Evolutionary conservation across 805 yeast genomes (phyloP).

Genomic region (Metschnikowia continentalis): DNA sequence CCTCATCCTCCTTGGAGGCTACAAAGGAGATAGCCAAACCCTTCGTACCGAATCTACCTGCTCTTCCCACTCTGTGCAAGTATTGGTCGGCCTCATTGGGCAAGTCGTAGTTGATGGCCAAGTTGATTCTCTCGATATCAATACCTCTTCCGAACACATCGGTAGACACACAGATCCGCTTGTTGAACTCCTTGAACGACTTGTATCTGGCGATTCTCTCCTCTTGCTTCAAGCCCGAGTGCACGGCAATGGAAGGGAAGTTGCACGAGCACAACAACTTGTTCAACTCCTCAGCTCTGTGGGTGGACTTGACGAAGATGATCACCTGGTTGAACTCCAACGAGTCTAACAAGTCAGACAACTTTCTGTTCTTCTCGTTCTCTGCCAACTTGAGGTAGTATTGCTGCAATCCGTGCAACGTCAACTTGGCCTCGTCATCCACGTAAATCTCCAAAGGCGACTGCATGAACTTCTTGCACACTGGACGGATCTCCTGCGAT

Average conservation of each 20-base stretch:
- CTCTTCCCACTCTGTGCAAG: constrained; percentile 99
- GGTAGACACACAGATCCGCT: constrained; percentile 97
- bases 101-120: constrained; percentile 96
- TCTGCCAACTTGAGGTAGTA: constrained; percentile 87
- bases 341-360: constrained; percentile 87
- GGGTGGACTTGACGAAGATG: constrained; percentile 87
- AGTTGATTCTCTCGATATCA: constrained; percentile 96
- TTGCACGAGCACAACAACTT: constrained; percentile 83
- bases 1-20: constrained; percentile 80
- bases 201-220: constrained; percentile 97
- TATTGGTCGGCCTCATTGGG: constrained; percentile 97
- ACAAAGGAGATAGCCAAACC: constrained; percentile 95
- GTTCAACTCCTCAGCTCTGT: constrained; percentile 89
- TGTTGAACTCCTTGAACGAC: constrained; percentile 95
- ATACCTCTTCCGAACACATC: constrained; percentile 99
- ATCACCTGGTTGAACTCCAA: constrained; percentile 98
- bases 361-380: constrained; percentile 87
- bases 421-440: constrained; percentile 95
- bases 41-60: constrained; percentile 99
- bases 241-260: constrained; percentile 97
- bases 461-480: constrained; percentile 97
- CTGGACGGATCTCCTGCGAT: constrained; percentile 89
- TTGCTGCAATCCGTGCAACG: constrained; percentile 97
- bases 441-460: constrained; percentile 96
- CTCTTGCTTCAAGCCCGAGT: constrained; percentile 92